Evolutionary conservation across 306 rosid species (phyloP), one percentile per base, ranked within the genome.

Genomic region (Rosa multiflora): DNA sequence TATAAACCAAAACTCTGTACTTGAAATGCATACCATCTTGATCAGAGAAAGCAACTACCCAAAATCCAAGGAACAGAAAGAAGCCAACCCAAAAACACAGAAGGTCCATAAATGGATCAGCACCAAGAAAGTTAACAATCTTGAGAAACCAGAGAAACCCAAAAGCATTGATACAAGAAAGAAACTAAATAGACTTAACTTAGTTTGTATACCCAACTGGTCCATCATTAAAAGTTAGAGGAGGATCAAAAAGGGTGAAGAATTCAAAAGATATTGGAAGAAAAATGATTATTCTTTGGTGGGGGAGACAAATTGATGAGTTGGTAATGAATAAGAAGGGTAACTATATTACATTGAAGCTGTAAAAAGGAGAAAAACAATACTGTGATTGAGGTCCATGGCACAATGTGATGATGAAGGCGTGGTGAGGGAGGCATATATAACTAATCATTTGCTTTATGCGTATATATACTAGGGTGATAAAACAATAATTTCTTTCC

Each of bases 21-120:
- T 37, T 9, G 32, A 83, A 75, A 63, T 23, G 39, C 86, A 67
- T 92, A 94, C 98, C 97, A 85, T 89, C 88, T 87, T 92, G 89
- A 78, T 80, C 88, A 73, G 84, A 81, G 67, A 86, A 82, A 74
- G 89, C 78, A 53, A 80, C 80, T 71, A 43, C 32, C 86, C 86
- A 89, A 82, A 87, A 86, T 82, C 85, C 77, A 69, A 17, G 82
- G 75, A 88, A 76, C 75, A 94, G 82, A 78, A 86, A 76, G 83
- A 89, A 86, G 85, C 67, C 78, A 76, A 52, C 75, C 85, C 85
- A 83, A 64, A 75, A 75, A 86, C 64, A 15, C 59, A 76, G 67
- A 52, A 74, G 66, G 78, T 86, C 88, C 92, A 90, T 86, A 70
- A 77, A 68, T 40, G 44, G 47, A 66, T 79, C 72, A 39, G 80